Base-by-base conservation (phyloP, 2,329 filamentous ascomycete genomes). In the Apiospora phragmitis region DNA sequence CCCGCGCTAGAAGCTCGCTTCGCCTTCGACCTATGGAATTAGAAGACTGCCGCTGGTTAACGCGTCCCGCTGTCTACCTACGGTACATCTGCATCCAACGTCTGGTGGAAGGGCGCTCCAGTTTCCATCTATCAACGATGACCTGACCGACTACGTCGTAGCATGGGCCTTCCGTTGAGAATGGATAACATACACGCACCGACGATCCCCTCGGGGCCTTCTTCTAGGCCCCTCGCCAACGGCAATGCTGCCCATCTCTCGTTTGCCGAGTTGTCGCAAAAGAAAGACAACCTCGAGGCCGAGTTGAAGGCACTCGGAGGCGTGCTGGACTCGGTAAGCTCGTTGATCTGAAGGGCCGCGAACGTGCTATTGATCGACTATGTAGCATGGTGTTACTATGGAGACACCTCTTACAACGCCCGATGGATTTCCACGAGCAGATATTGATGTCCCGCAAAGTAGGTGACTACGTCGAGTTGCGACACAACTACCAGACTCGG, bases 361-460 rank as follows among this genome's bases (percentile, higher is more conserved):
- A 26, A 32, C 35, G 32, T 18, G 65, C 68, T 43, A 41, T 69
- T 67, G 42, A 67, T 26, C 26, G 65, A 68, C 43, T 47, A 38
- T 42, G 16, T 77, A 98, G 95, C 95, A 98, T 85, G 91, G 92
- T 62, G 95, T 97, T 69, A 91, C 93, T 77, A 99, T 99, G 96
- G 91, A 92, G 77, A 98, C 96, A 9, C 87, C 90, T 71, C 89
- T 99, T 49, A 90, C 94, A 32, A 98, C 95, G 18, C 89, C 91
- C 72, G 96, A 98, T 82, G 96, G 96, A 66, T 99, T 94, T 80
- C 96, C 96, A 42, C 90, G 96, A 79, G 92, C 93, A 76, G 96
- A 99, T 81, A 91, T 99, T 74, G 96, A 99, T 80, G 93, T 99
- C 73, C 92, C 96, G 35, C 95, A 98, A 83, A 96, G 94, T 96